These are phyloP conservation scores for Trichoderma asperellum DNA, from an alignment of 2,329 filamentous ascomycete genomes.

Conservation along the genomic window DNA sequence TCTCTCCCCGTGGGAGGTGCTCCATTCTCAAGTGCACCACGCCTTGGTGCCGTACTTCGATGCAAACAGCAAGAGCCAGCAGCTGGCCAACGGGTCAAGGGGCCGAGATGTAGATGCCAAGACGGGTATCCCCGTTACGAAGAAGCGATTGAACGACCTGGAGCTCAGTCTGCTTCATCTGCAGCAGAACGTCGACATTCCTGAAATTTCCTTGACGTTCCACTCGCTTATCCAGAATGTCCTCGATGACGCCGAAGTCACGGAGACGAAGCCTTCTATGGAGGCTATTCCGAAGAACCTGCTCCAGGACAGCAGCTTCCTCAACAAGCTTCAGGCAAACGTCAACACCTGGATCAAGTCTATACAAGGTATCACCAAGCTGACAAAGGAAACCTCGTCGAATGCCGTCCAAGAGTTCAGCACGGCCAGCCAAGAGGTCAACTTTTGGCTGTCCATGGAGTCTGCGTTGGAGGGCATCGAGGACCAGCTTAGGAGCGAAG, in stretches of 20 bases:
- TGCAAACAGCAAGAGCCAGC: constrained; percentile 85
- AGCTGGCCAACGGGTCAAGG: constrained; percentile 66
- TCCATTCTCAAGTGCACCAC: constrained; percentile 90
- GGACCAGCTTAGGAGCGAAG: constrained; percentile 82
- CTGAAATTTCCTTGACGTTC: constrained; percentile 83
- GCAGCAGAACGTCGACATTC: constrained; percentile 97
- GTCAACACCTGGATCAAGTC: constrained; percentile 99
- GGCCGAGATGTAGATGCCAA: constrained; percentile 87
- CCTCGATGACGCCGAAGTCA: constrained; percentile 74
- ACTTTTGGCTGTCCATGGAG: constrained; percentile 99
- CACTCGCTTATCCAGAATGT: constrained; percentile 87
- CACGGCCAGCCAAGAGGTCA: constrained; percentile 95
- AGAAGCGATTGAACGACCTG: constrained; percentile 94
- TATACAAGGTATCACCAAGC: constrained; percentile 93
- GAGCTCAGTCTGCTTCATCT: constrained; percentile 88
- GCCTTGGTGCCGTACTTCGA: constrained; percentile 96
- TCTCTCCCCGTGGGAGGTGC: constrained; percentile 84
- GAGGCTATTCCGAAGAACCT: constrained; percentile 76
- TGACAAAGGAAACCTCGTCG: constrained; percentile 78
- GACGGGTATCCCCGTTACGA: constrained; percentile 94
- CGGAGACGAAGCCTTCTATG: constrained; percentile 70
- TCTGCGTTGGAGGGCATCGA: constrained; percentile 90
- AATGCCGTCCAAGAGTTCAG: constrained; percentile 58
- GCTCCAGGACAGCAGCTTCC: constrained; percentile 86
- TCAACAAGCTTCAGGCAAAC: constrained; percentile 89